Evolutionary conservation across 805 yeast species (phyloP).

Genomic region (Teunomyces tritomae): DNA sequence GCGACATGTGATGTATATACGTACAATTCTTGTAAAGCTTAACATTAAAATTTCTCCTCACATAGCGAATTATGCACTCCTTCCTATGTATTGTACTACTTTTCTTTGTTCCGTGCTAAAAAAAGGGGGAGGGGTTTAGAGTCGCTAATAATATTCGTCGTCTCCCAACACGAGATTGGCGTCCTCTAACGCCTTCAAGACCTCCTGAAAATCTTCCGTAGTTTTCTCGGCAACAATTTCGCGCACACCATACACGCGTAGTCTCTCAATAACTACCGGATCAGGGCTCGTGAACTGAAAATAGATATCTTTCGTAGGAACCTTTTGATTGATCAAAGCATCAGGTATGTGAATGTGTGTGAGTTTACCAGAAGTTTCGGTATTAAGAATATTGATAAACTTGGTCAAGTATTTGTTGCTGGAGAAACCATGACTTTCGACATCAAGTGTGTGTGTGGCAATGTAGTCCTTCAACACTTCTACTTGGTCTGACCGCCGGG

Average conservation of each 20-base stretch:
- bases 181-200: neutral
- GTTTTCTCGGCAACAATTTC: slow-evolving; percentile 22
- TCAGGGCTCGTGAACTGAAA: slow-evolving; percentile 17
- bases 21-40: no score
- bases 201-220: neutral
- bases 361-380: slow-evolving; percentile 12
- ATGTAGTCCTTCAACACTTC: slow-evolving; percentile 17
- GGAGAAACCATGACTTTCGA: slow-evolving; percentile 1
- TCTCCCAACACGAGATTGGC: neutral
- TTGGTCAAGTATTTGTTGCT: slow-evolving; percentile 30
- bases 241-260: slow-evolving; percentile 31
- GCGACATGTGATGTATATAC: no score
- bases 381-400: slow-evolving; percentile 24
- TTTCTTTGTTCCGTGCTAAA: neutral
- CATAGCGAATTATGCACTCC: no score
- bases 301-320: slow-evolving; percentile 33
- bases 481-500: slow-evolving; percentile 19
- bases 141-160: neutral
- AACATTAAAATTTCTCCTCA: no score
- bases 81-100: neutral
- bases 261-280: slow-evolving; percentile 6
- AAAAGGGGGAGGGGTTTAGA: neutral
- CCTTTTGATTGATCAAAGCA: slow-evolving; percentile 29
- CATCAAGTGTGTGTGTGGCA: slow-evolving; percentile 9
- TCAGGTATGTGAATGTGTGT: slow-evolving; percentile 33